These are phyloP conservation scores for Jasminum sambac DNA, from an alignment of 257 asterid species.

Conservation along the genomic window DNA sequence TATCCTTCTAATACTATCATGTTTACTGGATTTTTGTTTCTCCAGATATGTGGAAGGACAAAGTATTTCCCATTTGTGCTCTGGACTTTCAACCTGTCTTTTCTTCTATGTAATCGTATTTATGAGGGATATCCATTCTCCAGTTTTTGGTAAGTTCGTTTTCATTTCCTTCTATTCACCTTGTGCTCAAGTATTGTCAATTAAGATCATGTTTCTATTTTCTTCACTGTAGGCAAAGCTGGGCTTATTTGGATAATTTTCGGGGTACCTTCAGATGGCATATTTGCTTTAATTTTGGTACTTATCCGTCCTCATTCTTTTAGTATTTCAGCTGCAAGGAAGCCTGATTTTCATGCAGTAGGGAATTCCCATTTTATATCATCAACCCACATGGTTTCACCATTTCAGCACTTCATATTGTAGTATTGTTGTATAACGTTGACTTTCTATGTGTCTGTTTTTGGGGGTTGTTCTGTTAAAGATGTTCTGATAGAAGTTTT, in stretches of 20 bases:
- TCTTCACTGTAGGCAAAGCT: constrained; percentile 48
- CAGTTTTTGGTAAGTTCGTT: constrained; percentile 65
- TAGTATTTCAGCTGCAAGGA: constrained; percentile 12
- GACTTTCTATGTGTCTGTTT: not conserved
- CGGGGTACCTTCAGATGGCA: constrained; percentile 99
- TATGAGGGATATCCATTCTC: constrained; percentile 84
- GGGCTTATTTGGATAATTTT: constrained; percentile 75
- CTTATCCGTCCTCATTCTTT: constrained; percentile 23
- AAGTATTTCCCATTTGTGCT: constrained; percentile 57
- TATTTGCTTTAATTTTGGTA: constrained; percentile 97
- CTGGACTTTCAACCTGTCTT: constrained; percentile 72
- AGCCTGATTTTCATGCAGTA: constrained; percentile 17
- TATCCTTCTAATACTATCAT: constrained; percentile 40
- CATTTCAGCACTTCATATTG: constrained; percentile 21
- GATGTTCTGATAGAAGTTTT: not conserved
- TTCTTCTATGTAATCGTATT: constrained; percentile 72
- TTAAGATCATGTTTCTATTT: constrained; percentile 23
- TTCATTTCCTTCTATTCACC: constrained; percentile 14
- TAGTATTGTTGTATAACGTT: constrained; percentile 8
- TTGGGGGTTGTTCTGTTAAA: constrained; percentile 12
- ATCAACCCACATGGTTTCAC: constrained; percentile 2
- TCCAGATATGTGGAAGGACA: constrained; percentile 82
- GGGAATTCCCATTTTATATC: constrained; percentile 1
- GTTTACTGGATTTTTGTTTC: constrained; percentile 47
- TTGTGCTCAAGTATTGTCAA: constrained; percentile 9